Base-by-base conservation (phyloP, 257 asterid genomes). In the Solanum chmielewskii region DNA sequence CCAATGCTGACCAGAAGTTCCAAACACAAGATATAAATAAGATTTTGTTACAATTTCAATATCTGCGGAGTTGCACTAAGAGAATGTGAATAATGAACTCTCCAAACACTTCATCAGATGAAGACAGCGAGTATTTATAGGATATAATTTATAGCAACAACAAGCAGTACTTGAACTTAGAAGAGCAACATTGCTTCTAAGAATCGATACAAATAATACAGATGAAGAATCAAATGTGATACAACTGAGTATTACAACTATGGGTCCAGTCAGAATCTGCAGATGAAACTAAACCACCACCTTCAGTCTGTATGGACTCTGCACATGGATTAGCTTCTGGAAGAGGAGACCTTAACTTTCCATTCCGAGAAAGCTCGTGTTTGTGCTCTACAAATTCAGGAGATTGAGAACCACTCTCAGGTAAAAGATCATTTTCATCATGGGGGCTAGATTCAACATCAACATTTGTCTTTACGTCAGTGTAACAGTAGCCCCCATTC, bases 221-320 rank as follows among this genome's bases (percentile, higher is more conserved):
- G 35, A 85, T 39, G 49, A 85, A 31, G 64, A 29, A 68, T 88
- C 87, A 87, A 87, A 87, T 87, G 86, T 85, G 88, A 87, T 89
- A 90, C 90, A 87, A 89, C 84, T 82, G 87, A 81, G 86, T 88
- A 87, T 91, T 91, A 73, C 84, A 87, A 88, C 90, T 85, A 84
- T 29, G 90, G 29, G 85, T 89, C 98, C 98, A 95, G 88, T 96
- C 95, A 31, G 97, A 96, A 90, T 95, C 98, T 86, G 86, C 89
- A 59, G 99, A 96, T 89, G 91, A 92, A 86, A 89, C 90, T 23
- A 96, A 88, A 75, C 95, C 94, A 75, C 94, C 96, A 11, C 93
- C 97, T 88, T 94, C 92, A 23, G 92, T 94, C 92, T 92, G 83
- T 59, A 94, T 94, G 88, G 99, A 96, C 92, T 95, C 98, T 1